These are phyloP conservation scores for Penicillium malachiteum DNA, from an alignment of 495 filamentous ascomycete species.

Conservation along the genomic window DNA sequence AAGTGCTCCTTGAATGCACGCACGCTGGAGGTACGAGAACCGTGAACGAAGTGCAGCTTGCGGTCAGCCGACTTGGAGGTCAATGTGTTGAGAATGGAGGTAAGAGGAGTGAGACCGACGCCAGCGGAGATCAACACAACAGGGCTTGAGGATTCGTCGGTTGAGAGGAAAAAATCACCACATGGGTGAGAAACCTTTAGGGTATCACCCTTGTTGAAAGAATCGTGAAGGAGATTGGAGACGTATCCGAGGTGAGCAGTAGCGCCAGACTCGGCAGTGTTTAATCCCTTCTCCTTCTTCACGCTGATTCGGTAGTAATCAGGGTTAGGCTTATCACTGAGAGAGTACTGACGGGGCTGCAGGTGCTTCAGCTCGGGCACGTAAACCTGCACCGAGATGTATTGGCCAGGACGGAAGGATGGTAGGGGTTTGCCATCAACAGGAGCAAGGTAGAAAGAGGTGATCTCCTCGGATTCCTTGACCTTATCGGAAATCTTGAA, in stretches of 20 bases:
- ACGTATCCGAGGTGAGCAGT: slow-evolving; percentile 59
- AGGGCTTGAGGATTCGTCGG: slow-evolving; percentile 23
- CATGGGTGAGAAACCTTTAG: slow-evolving; percentile 65
- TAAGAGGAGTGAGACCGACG: slow-evolving; percentile 66
- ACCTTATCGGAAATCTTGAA: slow-evolving; percentile 65
- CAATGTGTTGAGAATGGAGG: slow-evolving; percentile 64
- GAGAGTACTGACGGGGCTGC: slow-evolving; percentile 72
- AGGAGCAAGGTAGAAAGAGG: slow-evolving; percentile 68
- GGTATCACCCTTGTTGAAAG: slow-evolving; percentile 55
- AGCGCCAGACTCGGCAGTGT: slow-evolving; percentile 40
- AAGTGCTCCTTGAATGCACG: slow-evolving; percentile 51
- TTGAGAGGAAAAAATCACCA: slow-evolving; percentile 67
- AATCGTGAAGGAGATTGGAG: slow-evolving; percentile 67
- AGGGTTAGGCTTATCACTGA: slow-evolving; percentile 57
- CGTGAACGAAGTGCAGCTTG: slow-evolving; percentile 63
- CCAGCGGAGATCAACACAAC: slow-evolving; percentile 71
- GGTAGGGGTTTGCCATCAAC: slow-evolving; percentile 62
- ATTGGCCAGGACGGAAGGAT: slow-evolving; percentile 65
- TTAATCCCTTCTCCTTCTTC: slow-evolving; percentile 60
- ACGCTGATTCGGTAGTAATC: slow-evolving; percentile 70
- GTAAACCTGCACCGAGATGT: slow-evolving; percentile 59
- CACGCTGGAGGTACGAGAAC: slow-evolving; percentile 43
- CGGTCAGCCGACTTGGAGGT: slow-evolving; percentile 37
- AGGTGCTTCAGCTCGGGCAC: slow-evolving; percentile 56
- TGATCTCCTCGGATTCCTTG: slow-evolving; percentile 62